Conservation (phyloP, 768 basidiomycete genomes). For the Phlebiopsis gigantea region DNA sequence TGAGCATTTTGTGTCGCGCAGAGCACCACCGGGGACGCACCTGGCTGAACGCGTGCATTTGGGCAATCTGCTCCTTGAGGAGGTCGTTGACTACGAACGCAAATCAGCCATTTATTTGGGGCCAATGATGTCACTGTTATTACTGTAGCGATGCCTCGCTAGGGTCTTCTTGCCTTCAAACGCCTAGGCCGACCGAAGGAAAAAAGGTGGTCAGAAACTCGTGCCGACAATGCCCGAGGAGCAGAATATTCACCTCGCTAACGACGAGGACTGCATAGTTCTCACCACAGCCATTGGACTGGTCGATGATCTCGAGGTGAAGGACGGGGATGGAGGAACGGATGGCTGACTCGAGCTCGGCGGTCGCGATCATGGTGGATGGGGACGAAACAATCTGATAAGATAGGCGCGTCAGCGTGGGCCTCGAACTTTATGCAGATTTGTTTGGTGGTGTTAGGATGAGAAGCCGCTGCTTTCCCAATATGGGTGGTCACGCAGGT, state of each 20-base stretch:
- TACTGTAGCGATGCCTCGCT: conserved; percentile 68
- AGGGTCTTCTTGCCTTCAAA: conserved; percentile 82
- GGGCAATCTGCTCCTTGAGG: conserved; percentile 66
- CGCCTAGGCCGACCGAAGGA: conserved; percentile 32
- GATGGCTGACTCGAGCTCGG: conserved; percentile 57
- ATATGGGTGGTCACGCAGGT: background rate
- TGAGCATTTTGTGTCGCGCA: background rate
- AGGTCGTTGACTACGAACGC: conserved; percentile 61
- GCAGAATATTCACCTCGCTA: conserved; percentile 50
- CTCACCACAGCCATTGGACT: conserved; percentile 77
- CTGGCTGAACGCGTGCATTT: conserved; percentile 89
- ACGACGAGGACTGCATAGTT: conserved; percentile 72
- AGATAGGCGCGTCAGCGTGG: conserved; percentile 15
- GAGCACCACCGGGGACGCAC: conserved; percentile 31
- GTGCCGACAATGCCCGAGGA: background rate
- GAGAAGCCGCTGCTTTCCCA: conserved; percentile 5
- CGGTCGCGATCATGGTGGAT: conserved; percentile 48
- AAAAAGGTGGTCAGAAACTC: background rate
- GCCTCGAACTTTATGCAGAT: background rate
- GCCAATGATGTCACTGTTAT: conserved; percentile 12
- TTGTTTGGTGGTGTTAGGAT: conserved; percentile 14
- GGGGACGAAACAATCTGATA: conserved; percentile 22
- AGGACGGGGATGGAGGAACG: conserved; percentile 56
- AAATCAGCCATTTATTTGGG: background rate
- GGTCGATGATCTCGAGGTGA: conserved; percentile 71